These are phyloP conservation scores for Salvia splendens DNA, from an alignment of 257 asterid genomes.

Conservation along the genomic window DNA sequence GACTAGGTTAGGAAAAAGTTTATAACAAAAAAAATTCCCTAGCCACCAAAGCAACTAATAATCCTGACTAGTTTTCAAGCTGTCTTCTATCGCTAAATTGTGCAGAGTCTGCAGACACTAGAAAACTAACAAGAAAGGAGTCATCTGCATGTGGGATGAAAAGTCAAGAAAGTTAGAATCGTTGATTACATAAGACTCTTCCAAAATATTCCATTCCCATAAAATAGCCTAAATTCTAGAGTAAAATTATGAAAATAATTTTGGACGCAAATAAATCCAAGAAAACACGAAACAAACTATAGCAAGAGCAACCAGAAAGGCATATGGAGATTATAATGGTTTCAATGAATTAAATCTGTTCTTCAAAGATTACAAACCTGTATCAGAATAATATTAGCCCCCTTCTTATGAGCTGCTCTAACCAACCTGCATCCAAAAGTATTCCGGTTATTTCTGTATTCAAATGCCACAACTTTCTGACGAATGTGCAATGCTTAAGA, in stretches of 20 bases:
- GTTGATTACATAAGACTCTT: background rate
- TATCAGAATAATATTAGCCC: constrained; percentile 88
- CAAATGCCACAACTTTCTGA: constrained; percentile 10
- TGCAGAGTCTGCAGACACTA: constrained; percentile 1
- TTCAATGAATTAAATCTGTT: constrained; percentile 7
- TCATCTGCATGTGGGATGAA: background rate
- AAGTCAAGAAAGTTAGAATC: background rate
- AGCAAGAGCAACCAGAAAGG: constrained; percentile 4
- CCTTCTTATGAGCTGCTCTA: constrained; percentile 81
- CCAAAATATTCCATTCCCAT: background rate
- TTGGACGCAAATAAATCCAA: background rate
- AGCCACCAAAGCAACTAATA: background rate
- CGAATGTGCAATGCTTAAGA: background rate
- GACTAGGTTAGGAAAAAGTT: background rate
- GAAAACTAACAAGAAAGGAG: constrained; percentile 1
- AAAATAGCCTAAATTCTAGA: background rate
- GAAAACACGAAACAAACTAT: constrained; percentile 2
- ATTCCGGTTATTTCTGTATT: constrained; percentile 1
- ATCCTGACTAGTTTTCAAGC: background rate
- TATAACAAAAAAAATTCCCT: background rate
- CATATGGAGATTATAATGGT: constrained; percentile 5
- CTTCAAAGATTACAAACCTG: constrained; percentile 56
- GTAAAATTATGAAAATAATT: background rate
- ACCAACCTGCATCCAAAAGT: constrained; percentile 67
- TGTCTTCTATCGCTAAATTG: background rate